Conservation (phyloP, 139 green algal species). For the Tetradesmus obliquus region DNA sequence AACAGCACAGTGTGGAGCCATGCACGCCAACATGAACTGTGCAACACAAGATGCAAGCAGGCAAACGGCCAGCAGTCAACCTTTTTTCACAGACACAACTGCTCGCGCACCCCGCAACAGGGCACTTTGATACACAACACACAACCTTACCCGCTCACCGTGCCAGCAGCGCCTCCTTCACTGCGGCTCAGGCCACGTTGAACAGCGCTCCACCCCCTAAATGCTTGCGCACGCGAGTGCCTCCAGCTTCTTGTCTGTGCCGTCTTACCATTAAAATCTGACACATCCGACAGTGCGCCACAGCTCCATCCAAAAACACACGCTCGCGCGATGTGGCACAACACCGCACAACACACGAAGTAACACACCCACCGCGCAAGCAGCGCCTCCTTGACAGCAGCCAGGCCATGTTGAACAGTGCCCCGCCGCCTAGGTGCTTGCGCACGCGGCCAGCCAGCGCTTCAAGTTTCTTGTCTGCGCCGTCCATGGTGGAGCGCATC, state of each 20-base stretch:
- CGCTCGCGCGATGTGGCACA: too few species aligned
- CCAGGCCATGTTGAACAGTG: neutral
- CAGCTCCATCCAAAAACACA: too few species aligned
- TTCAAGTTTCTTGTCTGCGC: slow-evolving; percentile 50
- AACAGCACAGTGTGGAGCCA: neutral
- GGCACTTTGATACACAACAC: neutral
- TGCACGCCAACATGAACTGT: neutral
- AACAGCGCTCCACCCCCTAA: neutral
- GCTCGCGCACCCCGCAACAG: too few species aligned
- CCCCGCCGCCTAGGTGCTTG: slow-evolving; percentile 58
- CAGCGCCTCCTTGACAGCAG: neutral
- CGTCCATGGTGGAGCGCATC: slow-evolving; percentile 48
- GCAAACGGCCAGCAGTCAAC: neutral
- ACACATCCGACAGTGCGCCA: too few species aligned
- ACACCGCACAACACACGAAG: too few species aligned
- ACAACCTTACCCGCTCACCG: neutral
- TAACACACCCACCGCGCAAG: too few species aligned
- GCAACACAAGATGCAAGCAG: too few species aligned
- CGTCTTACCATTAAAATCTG: too few species aligned
- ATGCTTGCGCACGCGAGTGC: neutral
- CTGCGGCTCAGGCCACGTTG: neutral
- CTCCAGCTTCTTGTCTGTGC: neutral
- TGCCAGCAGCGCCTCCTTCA: neutral
- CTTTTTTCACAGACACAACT: neutral
- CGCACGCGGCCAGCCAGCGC: slow-evolving; percentile 47